These are phyloP conservation scores for Vaccinium vitisidaea DNA, from an alignment of 148 eudicot genomes.

Conservation along the genomic window DNA sequence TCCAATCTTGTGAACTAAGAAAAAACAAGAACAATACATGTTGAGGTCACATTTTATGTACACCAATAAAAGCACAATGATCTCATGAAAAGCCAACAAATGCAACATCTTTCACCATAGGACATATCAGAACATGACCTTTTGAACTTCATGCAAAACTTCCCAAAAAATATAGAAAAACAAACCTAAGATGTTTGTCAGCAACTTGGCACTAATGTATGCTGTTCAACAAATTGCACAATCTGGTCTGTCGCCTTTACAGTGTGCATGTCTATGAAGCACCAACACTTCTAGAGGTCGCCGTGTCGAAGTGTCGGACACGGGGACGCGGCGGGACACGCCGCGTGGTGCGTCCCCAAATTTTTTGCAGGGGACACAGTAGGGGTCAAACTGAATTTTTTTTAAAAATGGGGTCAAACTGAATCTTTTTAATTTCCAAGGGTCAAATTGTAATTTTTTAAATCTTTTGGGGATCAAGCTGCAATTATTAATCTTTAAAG, in stretches of 20 bases:
- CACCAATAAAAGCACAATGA: not conserved
- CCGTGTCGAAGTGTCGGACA: no score
- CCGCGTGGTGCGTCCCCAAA: no score
- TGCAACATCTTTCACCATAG: not conserved
- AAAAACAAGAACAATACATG: not conserved
- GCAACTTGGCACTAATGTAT: not conserved
- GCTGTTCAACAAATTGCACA: not conserved
- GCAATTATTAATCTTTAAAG: no score
- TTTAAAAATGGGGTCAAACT: no score
- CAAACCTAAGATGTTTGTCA: not conserved
- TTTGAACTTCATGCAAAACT: not conserved
- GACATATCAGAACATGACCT: not conserved
- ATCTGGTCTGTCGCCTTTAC: not conserved
- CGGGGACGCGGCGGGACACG: no score
- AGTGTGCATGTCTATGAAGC: not conserved
- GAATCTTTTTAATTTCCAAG: no score
- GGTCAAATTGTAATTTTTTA: no score
- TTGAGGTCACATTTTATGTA: not conserved
- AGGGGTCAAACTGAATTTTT: no score
- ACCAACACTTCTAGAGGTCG: no score
- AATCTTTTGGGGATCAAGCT: no score
- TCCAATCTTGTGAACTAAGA: conserved; percentile 82
- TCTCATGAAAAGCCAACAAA: not conserved
- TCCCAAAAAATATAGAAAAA: not conserved
- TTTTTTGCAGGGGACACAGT: no score